Evolutionary conservation across 139 green algal species (phyloP).

Genomic region (Tetradesmus lagerheimii): DNA sequence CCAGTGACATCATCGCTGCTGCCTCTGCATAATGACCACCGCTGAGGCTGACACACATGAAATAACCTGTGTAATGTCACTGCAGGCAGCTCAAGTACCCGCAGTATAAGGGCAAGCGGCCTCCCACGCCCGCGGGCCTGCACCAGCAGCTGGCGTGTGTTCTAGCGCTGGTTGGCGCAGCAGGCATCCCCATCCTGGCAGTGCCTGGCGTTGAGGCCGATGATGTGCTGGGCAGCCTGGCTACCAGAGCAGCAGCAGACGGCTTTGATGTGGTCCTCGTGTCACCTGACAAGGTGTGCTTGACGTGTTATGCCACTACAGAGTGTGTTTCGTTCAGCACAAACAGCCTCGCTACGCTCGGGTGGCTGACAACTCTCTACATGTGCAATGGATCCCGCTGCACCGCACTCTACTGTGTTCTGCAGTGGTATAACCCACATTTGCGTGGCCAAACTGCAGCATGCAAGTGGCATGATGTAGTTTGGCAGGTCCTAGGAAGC

Average conservation of each 20-base stretch:
- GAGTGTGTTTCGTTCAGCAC: no score
- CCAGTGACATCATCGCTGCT: no score
- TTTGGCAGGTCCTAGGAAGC: no score
- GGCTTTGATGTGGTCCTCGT: slow-evolving; percentile 71
- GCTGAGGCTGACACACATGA: neutral
- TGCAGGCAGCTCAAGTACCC: slow-evolving; percentile 72
- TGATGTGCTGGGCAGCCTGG: slow-evolving; percentile 77
- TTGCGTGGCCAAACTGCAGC: no score
- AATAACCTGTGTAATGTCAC: neutral
- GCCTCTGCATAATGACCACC: neutral
- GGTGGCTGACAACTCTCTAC: no score
- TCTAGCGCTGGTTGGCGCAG: slow-evolving; percentile 62
- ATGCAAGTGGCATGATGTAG: no score
- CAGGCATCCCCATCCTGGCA: slow-evolving; percentile 44
- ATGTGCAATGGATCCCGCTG: no score
- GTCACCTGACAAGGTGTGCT: slow-evolving; percentile 72
- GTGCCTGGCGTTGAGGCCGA: slow-evolving; percentile 81
- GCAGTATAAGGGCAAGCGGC: slow-evolving; percentile 75
- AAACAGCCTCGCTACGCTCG: no score
- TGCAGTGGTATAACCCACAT: no score
- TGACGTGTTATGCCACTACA: neutral
- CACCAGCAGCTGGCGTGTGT: slow-evolving; percentile 52
- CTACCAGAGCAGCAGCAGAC: slow-evolving; percentile 35
- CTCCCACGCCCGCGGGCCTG: slow-evolving; percentile 57
- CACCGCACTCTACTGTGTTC: no score